Conservation (phyloP, 768 basidiomycete species). For the Lactifluus echinatus region DNA sequence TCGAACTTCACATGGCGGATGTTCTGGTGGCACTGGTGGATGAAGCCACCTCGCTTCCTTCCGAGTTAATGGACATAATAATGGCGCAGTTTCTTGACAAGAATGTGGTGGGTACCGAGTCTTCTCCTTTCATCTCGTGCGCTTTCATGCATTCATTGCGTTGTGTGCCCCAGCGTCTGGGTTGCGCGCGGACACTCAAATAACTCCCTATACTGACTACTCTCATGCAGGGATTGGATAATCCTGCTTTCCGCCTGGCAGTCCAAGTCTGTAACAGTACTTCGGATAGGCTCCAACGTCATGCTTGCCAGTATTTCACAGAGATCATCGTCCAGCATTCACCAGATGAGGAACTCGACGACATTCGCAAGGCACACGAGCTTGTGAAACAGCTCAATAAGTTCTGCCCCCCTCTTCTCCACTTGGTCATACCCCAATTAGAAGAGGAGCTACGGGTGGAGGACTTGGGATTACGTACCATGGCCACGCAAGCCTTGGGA, state of each 20-base stretch:
- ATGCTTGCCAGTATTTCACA: constrained; percentile 88
- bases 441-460: constrained; percentile 85
- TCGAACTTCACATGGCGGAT: constrained; percentile 80
- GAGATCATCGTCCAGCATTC: constrained; percentile 68
- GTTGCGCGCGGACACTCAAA: background rate
- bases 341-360: constrained; percentile 52
- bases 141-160: background rate
- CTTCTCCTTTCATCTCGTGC: background rate
- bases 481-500: constrained; percentile 83
- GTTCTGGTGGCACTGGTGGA: constrained; percentile 87
- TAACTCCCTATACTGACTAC: constrained; percentile 2
- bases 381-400: constrained; percentile 78
- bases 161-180: background rate
- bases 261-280: constrained; percentile 79
- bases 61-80: constrained; percentile 68
- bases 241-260: constrained; percentile 73
- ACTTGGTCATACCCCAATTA: constrained; percentile 87
- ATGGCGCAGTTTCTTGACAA: constrained; percentile 83
- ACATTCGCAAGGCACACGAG: constrained; percentile 70
- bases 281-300: constrained; percentile 78
- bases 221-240: constrained; percentile 48
- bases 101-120: constrained; percentile 44
- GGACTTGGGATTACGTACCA: constrained; percentile 55
- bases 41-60: constrained; percentile 70
- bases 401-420: constrained; percentile 71